These are phyloP conservation scores for Pseudogymnoascus sp. DNA, from an alignment of 2,329 filamentous ascomycete species.

Conservation along the genomic window DNA sequence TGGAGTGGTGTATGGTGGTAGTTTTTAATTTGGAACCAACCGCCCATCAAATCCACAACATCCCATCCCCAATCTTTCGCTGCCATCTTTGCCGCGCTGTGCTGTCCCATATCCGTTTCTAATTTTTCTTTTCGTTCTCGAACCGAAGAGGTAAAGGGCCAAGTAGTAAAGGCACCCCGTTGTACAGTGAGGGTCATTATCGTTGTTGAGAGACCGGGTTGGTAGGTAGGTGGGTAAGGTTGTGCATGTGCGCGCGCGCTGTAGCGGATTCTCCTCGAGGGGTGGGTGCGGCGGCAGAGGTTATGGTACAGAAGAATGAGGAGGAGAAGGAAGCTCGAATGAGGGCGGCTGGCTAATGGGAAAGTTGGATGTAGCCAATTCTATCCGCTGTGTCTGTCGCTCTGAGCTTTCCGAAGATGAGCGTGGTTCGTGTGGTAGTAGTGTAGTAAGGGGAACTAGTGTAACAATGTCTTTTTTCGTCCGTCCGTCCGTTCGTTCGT, in stretches of 20 bases:
- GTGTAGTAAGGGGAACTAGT: slow-evolving; percentile 6
- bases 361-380: neutral
- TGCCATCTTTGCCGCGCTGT: neutral
- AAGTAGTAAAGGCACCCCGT: neutral
- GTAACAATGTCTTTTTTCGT: slow-evolving; percentile 9
- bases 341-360: neutral
- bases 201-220: neutral
- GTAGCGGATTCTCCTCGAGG: neutral
- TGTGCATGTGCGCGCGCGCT: neutral
- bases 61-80: neutral
- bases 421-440: neutral
- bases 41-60: neutral
- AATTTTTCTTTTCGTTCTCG: neutral
- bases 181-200: neutral
- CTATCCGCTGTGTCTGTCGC: no score
- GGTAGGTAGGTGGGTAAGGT: neutral
- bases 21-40: neutral
- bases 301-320: slow-evolving; percentile 8
- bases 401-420: neutral
- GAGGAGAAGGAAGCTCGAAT: neutral
- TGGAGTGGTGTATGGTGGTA: neutral
- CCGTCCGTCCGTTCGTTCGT: slow-evolving; percentile 2
- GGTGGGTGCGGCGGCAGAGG: neutral
- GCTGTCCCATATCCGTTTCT: neutral
- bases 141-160: neutral